These are phyloP conservation scores for Aspergillus novoparasiticus DNA, from an alignment of 2,329 filamentous ascomycete genomes.

Conservation along the genomic window DNA sequence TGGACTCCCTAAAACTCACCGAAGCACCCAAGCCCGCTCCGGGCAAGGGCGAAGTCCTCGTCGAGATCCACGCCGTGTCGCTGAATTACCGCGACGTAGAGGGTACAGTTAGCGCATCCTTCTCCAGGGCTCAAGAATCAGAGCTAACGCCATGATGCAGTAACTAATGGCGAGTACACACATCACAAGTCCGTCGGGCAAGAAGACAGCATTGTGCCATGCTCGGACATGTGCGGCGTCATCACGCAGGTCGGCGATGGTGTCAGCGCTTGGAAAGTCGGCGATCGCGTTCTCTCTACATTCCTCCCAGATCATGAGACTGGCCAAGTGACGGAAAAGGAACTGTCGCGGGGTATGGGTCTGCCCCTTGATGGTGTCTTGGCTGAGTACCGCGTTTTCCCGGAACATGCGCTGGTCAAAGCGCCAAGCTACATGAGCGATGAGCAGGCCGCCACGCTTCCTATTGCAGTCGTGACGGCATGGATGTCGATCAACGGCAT, in stretches of 20 bases:
- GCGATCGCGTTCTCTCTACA: slow-evolving; percentile 68
- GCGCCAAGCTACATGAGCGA: slow-evolving; percentile 41
- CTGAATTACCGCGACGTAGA: slow-evolving; percentile 58
- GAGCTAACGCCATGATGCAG: slow-evolving; percentile 39
- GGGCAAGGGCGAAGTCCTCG: slow-evolving; percentile 56
- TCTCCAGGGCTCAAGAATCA: too few species aligned
- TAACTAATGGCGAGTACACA: slow-evolving; percentile 67
- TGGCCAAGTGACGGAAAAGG: slow-evolving; percentile 60
- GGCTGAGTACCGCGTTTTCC: slow-evolving; percentile 46
- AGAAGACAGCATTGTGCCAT: slow-evolving; percentile 57
- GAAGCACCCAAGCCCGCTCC: slow-evolving; percentile 52
- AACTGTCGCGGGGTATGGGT: slow-evolving; percentile 62
- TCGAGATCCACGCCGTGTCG: slow-evolving; percentile 55
- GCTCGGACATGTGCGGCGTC: slow-evolving; percentile 70
- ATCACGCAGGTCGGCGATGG: slow-evolving; percentile 55
- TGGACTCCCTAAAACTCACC: slow-evolving; percentile 55
- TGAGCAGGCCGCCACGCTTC: slow-evolving; percentile 45
- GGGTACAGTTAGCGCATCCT: slow-evolving; percentile 22
- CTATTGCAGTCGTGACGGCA: slow-evolving; percentile 53
- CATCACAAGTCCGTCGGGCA: slow-evolving; percentile 61
- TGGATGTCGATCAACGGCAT: slow-evolving; percentile 54
- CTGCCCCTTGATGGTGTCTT: slow-evolving; percentile 56
- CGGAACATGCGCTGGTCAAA: slow-evolving; percentile 42
- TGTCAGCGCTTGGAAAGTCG: slow-evolving; percentile 54
- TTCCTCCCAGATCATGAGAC: slow-evolving; percentile 59